Percentiles rank a stretch among this genome's conserved stretches.
These are phyloP conservation scores for Oxytropis ochrocephala DNA, from an alignment of 306 rosid species.

Conservation along the genomic window DNA sequence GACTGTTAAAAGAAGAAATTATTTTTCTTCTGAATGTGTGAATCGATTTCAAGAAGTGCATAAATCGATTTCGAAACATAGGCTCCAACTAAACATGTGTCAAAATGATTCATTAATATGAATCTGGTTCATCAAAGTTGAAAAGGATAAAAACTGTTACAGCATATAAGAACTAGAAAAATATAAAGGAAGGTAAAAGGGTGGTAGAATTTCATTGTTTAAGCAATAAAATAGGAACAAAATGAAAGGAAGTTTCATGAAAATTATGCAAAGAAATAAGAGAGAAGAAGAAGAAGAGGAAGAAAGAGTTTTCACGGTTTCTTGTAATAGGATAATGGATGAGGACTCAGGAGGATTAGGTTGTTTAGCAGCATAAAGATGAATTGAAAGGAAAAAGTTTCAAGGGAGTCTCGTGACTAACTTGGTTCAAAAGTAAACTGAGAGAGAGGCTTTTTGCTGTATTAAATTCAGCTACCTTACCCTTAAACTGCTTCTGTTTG, in stretches of 20 bases:
- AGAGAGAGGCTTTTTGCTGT: conserved; percentile 19
- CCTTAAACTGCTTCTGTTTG: conserved; percentile 32
- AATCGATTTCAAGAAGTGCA: conserved; percentile 70
- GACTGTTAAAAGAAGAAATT: conserved; percentile 33
- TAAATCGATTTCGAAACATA: conserved; percentile 80
- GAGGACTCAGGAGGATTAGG: conserved; percentile 68
- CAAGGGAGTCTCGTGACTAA: conserved; percentile 80
- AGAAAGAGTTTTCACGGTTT: conserved; percentile 51
- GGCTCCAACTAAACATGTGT: conserved; percentile 22
- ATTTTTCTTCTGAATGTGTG: conserved; percentile 76
- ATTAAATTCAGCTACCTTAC: conserved; percentile 41
- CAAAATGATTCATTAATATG: conserved; percentile 24
- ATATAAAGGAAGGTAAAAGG: background rate
- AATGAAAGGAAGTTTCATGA: conserved; percentile 36
- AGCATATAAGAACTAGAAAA: conserved; percentile 3
- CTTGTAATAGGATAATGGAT: conserved; percentile 37
- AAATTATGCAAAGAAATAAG: background rate
- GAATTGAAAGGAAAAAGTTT: conserved; percentile 55
- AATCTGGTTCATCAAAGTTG: conserved; percentile 17
- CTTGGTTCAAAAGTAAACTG: conserved; percentile 56
- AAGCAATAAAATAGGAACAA: conserved; percentile 14
- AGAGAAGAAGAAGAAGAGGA: conserved; percentile 18
- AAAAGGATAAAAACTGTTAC: background rate
- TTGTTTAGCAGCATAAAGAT: conserved; percentile 69
- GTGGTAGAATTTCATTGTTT: conserved; percentile 35